Conservation (phyloP, 1,284 basidiomycete species). For the Pseudozyma tsukubaensis region DNA sequence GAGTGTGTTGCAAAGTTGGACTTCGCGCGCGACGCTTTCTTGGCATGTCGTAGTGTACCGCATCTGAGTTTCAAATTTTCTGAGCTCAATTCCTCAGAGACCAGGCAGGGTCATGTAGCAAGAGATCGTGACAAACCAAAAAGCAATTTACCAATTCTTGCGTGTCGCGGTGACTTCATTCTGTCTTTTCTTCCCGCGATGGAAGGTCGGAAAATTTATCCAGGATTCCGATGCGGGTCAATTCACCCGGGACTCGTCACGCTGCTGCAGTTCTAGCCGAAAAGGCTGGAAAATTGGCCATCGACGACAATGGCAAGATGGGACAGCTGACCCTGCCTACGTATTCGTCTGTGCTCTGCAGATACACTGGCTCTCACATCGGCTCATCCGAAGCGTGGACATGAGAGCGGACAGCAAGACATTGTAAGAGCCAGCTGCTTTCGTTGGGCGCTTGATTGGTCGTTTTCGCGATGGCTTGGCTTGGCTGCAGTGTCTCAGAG, state of each 20-base stretch:
- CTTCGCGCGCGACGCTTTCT: neutral
- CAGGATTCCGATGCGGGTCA: conserved; percentile 5
- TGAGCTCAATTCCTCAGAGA: neutral
- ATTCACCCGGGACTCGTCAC: conserved; percentile 26
- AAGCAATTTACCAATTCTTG: neutral
- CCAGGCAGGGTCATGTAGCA: neutral
- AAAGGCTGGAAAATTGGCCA: neutral
- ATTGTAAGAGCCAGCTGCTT: neutral
- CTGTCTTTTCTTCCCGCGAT: neutral
- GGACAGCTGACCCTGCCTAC: conserved; percentile 20
- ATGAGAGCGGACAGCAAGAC: no score
- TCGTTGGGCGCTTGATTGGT: neutral
- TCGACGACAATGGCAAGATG: conserved; percentile 9
- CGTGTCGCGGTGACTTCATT: conserved; percentile 11
- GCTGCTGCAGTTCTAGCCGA: conserved; percentile 4
- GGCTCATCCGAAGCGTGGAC: neutral
- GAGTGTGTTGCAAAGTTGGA: no score
- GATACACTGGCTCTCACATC: neutral
- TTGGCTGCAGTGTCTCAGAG: neutral
- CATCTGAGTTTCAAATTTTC: conserved; percentile 13
- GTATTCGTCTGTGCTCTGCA: neutral
- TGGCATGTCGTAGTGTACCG: conserved; percentile 8
- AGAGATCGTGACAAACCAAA: conserved; percentile 9
- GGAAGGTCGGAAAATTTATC: conserved; percentile 13
- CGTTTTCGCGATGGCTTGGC: neutral